A percentile compares a stretch with the other conserved stretches of the same genome.
These are phyloP conservation scores for Zygnema circumcarinatum DNA, from an alignment of 139 green algal species.

Conservation along the genomic window DNA sequence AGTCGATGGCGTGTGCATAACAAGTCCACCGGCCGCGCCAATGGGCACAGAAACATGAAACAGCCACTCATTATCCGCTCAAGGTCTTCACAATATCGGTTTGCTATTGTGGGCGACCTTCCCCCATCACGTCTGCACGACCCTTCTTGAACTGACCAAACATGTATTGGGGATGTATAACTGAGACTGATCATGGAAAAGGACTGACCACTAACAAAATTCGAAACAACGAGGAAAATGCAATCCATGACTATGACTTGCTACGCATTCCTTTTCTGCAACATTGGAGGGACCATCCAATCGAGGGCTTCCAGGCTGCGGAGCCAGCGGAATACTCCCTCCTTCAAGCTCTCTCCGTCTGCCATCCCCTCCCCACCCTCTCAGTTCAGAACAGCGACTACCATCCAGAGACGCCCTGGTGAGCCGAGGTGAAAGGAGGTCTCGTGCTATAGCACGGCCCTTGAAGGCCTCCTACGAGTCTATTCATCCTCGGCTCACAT, in stretches of 20 bases:
- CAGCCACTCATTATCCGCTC: neutral
- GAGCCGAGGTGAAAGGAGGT: too few relatives aligned
- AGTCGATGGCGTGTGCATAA: neutral
- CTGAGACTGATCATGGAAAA: neutral
- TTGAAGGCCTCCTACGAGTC: too few relatives aligned
- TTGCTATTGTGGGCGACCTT: too few relatives aligned
- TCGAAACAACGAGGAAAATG: too few relatives aligned
- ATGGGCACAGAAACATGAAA: neutral
- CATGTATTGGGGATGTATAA: neutral
- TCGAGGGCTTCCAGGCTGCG: conserved; percentile 63
- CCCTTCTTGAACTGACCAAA: neutral
- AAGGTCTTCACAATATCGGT: too few relatives aligned
- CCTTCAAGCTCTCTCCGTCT: conserved; percentile 46
- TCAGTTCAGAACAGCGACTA: too few relatives aligned
- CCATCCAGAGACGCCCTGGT: too few relatives aligned
- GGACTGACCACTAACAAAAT: neutral
- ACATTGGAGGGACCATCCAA: conserved; percentile 81
- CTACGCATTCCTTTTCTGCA: conserved; percentile 67
- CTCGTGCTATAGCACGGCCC: too few relatives aligned
- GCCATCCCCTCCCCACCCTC: too few relatives aligned
- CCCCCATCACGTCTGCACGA: neutral
- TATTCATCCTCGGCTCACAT: too few relatives aligned
- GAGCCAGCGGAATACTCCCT: conserved; percentile 36
- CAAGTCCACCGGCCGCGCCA: neutral
- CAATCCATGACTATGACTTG: too few relatives aligned